phyloP scores from a whole-genome alignment of 1,139 yeast genomes.

The Zygosaccharomyces pseudobailii region DNA sequence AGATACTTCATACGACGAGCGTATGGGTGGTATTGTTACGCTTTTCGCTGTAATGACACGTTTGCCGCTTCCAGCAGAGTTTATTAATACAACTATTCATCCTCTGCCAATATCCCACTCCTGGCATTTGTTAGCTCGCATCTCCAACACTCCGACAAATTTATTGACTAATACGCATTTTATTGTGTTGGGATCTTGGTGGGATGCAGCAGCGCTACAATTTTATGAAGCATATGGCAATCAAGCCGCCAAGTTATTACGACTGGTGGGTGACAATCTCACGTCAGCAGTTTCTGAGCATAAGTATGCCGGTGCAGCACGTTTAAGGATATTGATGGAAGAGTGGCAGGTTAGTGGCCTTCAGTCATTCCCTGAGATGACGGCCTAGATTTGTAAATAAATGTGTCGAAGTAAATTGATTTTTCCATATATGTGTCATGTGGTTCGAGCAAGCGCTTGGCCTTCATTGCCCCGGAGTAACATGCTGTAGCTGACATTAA shows the following conservation, averaged over 20 bases:
- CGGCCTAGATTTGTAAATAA: slow-evolving; percentile 25
- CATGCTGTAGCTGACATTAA: neutral
- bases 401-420: neutral
- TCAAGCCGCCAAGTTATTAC: slow-evolving; percentile 65
- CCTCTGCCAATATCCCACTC: slow-evolving; percentile 49
- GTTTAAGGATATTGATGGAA: slow-evolving; percentile 70
- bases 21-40: slow-evolving; percentile 80
- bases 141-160: slow-evolving; percentile 50
- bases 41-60: slow-evolving; percentile 73
- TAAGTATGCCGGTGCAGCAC: slow-evolving; percentile 69
- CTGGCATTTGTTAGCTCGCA: slow-evolving; percentile 73
- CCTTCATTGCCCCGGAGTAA: no score
- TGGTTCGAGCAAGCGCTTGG: neutral
- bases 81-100: slow-evolving; percentile 37
- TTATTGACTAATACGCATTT: slow-evolving; percentile 65
- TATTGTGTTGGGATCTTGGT: slow-evolving; percentile 74
- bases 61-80: slow-evolving; percentile 27
- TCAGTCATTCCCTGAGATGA: slow-evolving; percentile 51
- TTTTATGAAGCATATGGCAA: slow-evolving; percentile 55
- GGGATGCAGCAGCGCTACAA: slow-evolving; percentile 74
- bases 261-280: slow-evolving; percentile 46
- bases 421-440: neutral
- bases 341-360: slow-evolving; percentile 58
- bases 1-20: slow-evolving; percentile 68
- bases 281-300: slow-evolving; percentile 45